Conservation (phyloP, 2,329 filamentous ascomycete species). For the Exophiala oligosperma region DNA sequence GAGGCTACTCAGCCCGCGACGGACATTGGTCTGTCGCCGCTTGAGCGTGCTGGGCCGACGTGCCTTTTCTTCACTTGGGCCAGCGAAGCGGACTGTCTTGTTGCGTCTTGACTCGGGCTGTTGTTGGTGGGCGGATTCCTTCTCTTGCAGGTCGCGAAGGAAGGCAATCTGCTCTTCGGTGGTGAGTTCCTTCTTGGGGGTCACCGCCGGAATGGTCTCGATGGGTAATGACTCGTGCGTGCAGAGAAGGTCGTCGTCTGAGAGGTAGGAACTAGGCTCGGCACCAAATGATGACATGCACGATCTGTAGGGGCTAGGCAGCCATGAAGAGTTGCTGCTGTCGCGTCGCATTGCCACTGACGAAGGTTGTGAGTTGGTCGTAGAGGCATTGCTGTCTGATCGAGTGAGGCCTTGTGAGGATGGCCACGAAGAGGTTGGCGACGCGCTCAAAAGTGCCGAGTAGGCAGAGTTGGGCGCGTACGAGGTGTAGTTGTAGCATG, state of each 20-base stretch:
- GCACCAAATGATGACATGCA: conserved; percentile 27
- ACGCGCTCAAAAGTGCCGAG: conserved; percentile 23
- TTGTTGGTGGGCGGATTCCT: conserved; percentile 18
- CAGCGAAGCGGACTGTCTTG: conserved; percentile 27
- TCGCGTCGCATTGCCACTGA: conserved; percentile 26
- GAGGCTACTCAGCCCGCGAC: conserved; percentile 14
- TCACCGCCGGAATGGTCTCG: conserved; percentile 25
- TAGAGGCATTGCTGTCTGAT: conserved; percentile 19
- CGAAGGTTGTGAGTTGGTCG: conserved; percentile 12
- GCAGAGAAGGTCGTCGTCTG: conserved; percentile 30
- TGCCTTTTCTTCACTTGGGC: conserved; percentile 14
- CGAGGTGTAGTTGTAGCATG: conserved; percentile 13
- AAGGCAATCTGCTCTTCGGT: conserved; percentile 31
- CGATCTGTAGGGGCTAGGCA: conserved; percentile 29
- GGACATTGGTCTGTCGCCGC: conserved; percentile 14
- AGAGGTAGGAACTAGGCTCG: conserved; percentile 28
- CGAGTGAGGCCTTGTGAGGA: conserved; percentile 14
- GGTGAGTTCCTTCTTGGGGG: conserved; percentile 28
- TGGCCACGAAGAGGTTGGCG: conserved; percentile 24
- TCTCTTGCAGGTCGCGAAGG: conserved; percentile 28
- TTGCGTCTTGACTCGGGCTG: conserved; percentile 20
- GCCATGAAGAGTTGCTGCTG: conserved; percentile 28
- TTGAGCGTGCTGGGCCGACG: conserved; percentile 21
- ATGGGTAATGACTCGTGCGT: conserved; percentile 20
- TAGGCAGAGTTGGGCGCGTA: conserved; percentile 23